Evolutionary conservation across 148 eudicot genomes (phyloP).

Genomic region (Silene uniflora): DNA sequence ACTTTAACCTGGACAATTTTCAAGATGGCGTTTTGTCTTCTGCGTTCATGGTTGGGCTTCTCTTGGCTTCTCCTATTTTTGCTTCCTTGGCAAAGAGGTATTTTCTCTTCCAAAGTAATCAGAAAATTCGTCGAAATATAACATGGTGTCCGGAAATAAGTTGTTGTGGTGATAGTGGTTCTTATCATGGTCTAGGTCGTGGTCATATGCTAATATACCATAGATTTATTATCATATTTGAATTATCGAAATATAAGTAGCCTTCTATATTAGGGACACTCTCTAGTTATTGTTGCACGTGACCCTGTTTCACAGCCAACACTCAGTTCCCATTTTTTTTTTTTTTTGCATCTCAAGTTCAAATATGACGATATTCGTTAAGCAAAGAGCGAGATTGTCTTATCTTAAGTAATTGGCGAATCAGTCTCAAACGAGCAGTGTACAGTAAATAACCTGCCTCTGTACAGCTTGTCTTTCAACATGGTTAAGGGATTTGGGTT

Average conservation of each 20-base stretch:
- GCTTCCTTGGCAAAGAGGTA: slow-evolving; percentile 76
- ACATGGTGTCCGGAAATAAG: background rate
- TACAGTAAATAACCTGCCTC: too few relatives aligned
- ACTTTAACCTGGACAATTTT: slow-evolving; percentile 69
- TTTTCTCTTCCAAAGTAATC: background rate
- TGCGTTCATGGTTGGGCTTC: slow-evolving; percentile 98
- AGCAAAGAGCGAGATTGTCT: too few relatives aligned
- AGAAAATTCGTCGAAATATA: background rate
- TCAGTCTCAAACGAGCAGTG: too few relatives aligned
- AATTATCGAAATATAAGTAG: background rate
- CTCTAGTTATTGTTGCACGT: background rate
- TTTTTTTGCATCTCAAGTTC: too few relatives aligned
- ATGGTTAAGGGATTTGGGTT: background rate
- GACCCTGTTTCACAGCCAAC: background rate
- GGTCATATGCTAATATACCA: background rate
- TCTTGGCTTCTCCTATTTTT: slow-evolving; percentile 83
- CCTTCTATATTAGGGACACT: background rate
- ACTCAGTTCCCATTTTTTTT: too few relatives aligned
- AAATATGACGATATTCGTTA: too few relatives aligned
- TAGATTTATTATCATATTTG: background rate
- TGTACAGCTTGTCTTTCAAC: too few relatives aligned
- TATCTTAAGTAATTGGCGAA: too few relatives aligned
- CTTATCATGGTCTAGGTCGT: too few relatives aligned
- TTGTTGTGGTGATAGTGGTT: too few relatives aligned
- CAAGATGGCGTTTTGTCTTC: slow-evolving; percentile 89